phyloP scores from a whole-genome alignment of 306 rosid genomes.

The Cicer arietinum region DNA sequence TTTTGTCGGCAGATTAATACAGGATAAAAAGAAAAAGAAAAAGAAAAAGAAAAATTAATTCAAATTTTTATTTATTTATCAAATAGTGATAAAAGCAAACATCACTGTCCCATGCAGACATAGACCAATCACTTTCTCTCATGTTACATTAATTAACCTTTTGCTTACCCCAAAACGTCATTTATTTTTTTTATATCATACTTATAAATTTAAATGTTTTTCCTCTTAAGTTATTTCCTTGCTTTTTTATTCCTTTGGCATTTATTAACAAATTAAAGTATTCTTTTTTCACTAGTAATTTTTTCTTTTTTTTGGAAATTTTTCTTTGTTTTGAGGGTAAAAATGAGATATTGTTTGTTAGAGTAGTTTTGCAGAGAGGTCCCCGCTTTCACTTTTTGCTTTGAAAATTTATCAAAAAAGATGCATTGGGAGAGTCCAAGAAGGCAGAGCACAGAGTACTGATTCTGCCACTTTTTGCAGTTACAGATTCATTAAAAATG shows the following conservation, averaged over 20 bases:
- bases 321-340: slow-evolving; percentile 12
- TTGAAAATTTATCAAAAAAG: slow-evolving; percentile 45
- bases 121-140: slow-evolving; percentile 45
- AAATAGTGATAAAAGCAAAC: slow-evolving; percentile 51
- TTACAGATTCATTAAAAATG: slow-evolving; percentile 45
- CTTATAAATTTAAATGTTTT: neutral
- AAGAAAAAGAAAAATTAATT: slow-evolving; percentile 13
- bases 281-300: neutral
- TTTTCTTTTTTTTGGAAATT: neutral
- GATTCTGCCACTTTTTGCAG: slow-evolving; percentile 40
- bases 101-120: slow-evolving; percentile 51
- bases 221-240: neutral
- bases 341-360: slow-evolving; percentile 6
- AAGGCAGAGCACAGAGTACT: slow-evolving; percentile 46
- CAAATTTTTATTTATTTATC: slow-evolving; percentile 35
- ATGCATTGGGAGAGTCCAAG: slow-evolving; percentile 54
- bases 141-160: slow-evolving; percentile 40
- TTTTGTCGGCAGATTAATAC: slow-evolving; percentile 76
- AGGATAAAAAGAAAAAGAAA: slow-evolving; percentile 46
- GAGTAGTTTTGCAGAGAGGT: slow-evolving; percentile 31
- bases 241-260: slow-evolving; percentile 10
- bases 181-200: neutral
- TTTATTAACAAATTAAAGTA: slow-evolving; percentile 7
- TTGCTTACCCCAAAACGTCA: slow-evolving; percentile 34
- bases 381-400: slow-evolving; percentile 36